A percentile compares a stretch with the other conserved stretches of the same genome.
Evolutionary conservation across 2,329 filamentous ascomycete species (phyloP).

Genomic region (Pseudocercospora fijiensis): DNA sequence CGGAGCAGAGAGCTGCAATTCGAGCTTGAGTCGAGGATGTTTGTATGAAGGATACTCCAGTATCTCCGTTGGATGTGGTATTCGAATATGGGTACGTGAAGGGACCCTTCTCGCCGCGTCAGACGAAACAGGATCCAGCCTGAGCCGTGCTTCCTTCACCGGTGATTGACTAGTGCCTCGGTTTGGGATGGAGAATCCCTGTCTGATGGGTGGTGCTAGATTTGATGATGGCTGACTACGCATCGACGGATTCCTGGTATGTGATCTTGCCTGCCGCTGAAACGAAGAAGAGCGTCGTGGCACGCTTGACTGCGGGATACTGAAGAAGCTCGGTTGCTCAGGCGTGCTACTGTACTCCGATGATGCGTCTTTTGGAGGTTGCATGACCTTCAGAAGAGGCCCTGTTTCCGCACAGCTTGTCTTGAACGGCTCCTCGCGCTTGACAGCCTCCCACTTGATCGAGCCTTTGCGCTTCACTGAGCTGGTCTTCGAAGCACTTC

Average conservation of each 20-base stretch:
- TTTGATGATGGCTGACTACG: conserved; percentile 15
- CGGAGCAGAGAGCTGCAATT: conserved; percentile 51
- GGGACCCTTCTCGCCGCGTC: conserved; percentile 46
- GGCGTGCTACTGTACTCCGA: conserved; percentile 39
- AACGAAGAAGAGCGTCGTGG: conserved; percentile 49
- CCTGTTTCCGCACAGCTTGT: not conserved
- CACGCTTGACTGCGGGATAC: conserved; percentile 46
- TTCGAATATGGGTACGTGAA: conserved; percentile 52
- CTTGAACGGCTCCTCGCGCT: conserved; percentile 28
- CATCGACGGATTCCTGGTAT: conserved; percentile 27
- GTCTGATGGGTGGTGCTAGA: conserved; percentile 9
- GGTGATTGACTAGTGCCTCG: conserved; percentile 51
- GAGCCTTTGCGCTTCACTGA: conserved; percentile 30
- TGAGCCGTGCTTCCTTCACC: conserved; percentile 45
- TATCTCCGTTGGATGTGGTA: conserved; percentile 49
- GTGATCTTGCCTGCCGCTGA: conserved; percentile 8
- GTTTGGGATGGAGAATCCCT: conserved; percentile 44
- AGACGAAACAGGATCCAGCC: conserved; percentile 46
- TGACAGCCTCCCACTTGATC: conserved; percentile 22
- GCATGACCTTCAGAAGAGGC: not conserved
- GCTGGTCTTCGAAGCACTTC: conserved; percentile 34
- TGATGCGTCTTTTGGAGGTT: conserved; percentile 24
- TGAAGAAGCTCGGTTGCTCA: conserved; percentile 48
- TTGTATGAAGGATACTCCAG: conserved; percentile 51
- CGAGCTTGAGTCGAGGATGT: conserved; percentile 52